Evolutionary conservation across 1,284 basidiomycete species (phyloP).

Genomic region (Tremellales sp.): DNA sequence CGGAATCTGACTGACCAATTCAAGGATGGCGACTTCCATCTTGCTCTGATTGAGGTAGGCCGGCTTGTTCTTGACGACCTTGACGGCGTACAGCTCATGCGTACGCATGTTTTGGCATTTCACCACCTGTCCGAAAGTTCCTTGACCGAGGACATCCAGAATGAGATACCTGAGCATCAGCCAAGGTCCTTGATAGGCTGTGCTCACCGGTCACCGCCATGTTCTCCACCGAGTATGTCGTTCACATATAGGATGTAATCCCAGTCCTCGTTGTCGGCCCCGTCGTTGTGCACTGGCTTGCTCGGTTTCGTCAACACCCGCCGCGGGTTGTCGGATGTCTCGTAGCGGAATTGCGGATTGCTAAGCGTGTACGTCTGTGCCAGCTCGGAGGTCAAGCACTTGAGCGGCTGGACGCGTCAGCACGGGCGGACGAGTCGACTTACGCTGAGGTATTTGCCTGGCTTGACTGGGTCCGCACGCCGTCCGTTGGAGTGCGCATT

Average conservation of each 20-base stretch:
- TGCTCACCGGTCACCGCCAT: constrained; percentile 76
- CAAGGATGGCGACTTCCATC: constrained; percentile 99
- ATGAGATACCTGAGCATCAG: constrained; percentile 74
- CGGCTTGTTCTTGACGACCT: constrained; percentile 99
- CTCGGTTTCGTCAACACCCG: constrained; percentile 93
- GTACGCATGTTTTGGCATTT: constrained; percentile 99
- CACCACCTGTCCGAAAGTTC: constrained; percentile 98
- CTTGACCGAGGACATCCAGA: constrained; percentile 94
- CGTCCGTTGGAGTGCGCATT: constrained; percentile 33
- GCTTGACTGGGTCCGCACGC: constrained; percentile 41
- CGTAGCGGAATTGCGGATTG: constrained; percentile 88
- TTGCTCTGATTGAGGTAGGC: constrained; percentile 99
- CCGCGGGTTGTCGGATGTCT: constrained; percentile 84
- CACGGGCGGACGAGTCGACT: constrained; percentile 13
- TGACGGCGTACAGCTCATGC: constrained; percentile 96
- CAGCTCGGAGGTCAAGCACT: constrained; percentile 79
- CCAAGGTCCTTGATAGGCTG: background rate
- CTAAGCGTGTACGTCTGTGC: constrained; percentile 86
- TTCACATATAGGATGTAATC: constrained; percentile 98
- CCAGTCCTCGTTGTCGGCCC: constrained; percentile 93
- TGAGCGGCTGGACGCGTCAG: constrained; percentile 62
- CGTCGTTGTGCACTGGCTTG: constrained; percentile 88
- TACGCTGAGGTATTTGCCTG: constrained; percentile 45
- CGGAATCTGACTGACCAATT: constrained; percentile 62
- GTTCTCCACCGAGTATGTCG: constrained; percentile 85